These are phyloP conservation scores for Gastrolobium villosum DNA, from an alignment of 306 rosid species.

Conservation along the genomic window DNA sequence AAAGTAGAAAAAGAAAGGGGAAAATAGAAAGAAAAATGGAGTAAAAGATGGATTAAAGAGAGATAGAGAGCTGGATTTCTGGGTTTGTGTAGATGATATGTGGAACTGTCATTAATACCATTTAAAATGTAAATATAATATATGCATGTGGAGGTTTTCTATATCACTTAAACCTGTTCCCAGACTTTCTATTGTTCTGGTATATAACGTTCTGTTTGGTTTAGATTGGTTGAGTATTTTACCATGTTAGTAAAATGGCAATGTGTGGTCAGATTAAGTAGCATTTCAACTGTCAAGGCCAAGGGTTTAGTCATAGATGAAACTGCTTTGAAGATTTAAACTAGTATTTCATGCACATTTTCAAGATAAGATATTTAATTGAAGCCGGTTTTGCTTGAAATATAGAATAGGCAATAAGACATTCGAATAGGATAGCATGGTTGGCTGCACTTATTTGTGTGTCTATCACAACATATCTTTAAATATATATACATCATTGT, in stretches of 20 bases:
- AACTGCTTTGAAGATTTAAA: constrained; percentile 19
- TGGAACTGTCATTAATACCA: constrained; percentile 21
- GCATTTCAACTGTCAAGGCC: background rate
- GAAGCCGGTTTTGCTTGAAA: constrained; percentile 23
- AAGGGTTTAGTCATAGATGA: background rate
- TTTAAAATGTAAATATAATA: background rate
- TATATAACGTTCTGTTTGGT: constrained; percentile 21
- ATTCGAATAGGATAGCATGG: background rate
- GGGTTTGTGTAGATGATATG: constrained; percentile 4
- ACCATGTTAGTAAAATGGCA: constrained; percentile 12
- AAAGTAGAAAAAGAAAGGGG: background rate
- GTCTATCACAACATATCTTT: background rate
- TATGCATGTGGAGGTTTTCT: constrained; percentile 2
- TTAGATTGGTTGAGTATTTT: background rate
- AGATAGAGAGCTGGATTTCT: constrained; percentile 22
- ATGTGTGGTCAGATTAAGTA: constrained; percentile 2
- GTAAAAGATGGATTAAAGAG: background rate
- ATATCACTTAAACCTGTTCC: background rate
- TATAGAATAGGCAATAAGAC: background rate
- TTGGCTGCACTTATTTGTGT: constrained; percentile 3
- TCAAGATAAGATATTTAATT: constrained; percentile 5
- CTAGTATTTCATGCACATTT: constrained; percentile 2
- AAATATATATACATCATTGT: background rate
- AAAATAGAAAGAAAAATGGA: background rate
- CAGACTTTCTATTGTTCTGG: background rate